phyloP scores from a whole-genome alignment of 2,329 filamentous ascomycete genomes.

The Penicillium sp. region DNA sequence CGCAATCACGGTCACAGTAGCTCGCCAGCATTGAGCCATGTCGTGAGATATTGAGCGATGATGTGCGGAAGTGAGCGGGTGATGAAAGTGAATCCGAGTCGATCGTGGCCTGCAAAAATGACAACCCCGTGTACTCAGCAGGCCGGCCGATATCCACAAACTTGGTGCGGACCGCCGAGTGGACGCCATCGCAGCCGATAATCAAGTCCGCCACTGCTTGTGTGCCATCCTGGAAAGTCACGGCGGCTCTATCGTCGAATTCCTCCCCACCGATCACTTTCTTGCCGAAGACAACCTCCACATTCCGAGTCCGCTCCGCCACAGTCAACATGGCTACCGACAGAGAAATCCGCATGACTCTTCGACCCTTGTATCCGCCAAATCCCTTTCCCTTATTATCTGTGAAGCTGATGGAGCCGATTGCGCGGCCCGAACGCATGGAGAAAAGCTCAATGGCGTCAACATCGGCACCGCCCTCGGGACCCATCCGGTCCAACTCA shows the following conservation, averaged over 20 bases:
- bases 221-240: conserved; percentile 34
- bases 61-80: conserved; percentile 32
- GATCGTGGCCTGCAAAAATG: conserved; percentile 33
- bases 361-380: conserved; percentile 34
- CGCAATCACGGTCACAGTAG: conserved; percentile 31
- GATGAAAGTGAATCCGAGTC: conserved; percentile 19
- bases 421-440: conserved; percentile 30
- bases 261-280: conserved; percentile 34
- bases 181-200: conserved; percentile 37
- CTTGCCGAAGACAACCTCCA: conserved; percentile 38
- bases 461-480: conserved; percentile 35
- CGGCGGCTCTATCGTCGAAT: conserved; percentile 22
- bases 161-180: conserved; percentile 32
- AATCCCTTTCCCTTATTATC: conserved; percentile 32
- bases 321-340: conserved; percentile 36
- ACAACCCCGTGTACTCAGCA: conserved; percentile 37
- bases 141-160: conserved; percentile 30
- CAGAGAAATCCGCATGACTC: conserved; percentile 37
- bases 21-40: conserved; percentile 35
- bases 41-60: conserved; percentile 34
- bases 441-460: conserved; percentile 37
- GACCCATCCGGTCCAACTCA: conserved; percentile 32
- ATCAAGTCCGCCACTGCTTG: conserved; percentile 30
- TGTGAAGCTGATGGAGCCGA: conserved; percentile 35
- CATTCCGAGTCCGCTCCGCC: conserved; percentile 29